Evolutionary conservation across 306 rosid genomes (phyloP).

Genomic region (Herpetospermum pedunculosum): DNA sequence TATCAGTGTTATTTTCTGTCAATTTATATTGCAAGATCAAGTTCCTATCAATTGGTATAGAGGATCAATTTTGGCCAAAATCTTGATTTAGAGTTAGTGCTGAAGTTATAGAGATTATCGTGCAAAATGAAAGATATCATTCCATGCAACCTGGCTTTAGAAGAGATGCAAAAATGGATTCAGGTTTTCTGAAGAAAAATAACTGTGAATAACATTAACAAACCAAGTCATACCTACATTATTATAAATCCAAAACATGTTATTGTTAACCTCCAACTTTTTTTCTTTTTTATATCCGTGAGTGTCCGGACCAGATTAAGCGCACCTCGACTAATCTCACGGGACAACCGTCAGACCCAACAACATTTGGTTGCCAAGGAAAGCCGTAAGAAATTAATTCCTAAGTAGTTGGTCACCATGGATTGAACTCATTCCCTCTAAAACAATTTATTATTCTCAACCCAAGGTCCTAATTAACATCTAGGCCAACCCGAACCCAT

Average conservation of each 20-base stretch:
- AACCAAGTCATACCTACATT: not conserved
- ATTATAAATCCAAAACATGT: not conserved
- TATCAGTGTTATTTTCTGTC: not conserved
- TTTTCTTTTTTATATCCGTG: no score
- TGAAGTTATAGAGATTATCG: not conserved
- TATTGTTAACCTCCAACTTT: not conserved
- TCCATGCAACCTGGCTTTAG: not conserved
- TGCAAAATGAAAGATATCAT: not conserved
- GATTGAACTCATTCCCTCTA: no score
- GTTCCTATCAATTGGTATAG: not conserved
- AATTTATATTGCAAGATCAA: not conserved
- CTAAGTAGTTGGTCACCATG: no score
- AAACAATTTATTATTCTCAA: no score
- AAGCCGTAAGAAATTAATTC: no score
- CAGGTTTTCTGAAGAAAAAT: not conserved
- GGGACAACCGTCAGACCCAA: no score
- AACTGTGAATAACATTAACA: not conserved
- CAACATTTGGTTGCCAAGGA: no score
- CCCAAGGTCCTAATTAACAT: no score
- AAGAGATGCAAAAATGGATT: not conserved
- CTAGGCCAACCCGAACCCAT: no score
- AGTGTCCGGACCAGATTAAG: no score
- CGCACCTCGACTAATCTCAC: no score
- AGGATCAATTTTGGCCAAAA: not conserved
- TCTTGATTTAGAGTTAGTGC: not conserved